phyloP scores from a whole-genome alignment of 768 basidiomycete genomes.

The Sarcodon aspratus region DNA sequence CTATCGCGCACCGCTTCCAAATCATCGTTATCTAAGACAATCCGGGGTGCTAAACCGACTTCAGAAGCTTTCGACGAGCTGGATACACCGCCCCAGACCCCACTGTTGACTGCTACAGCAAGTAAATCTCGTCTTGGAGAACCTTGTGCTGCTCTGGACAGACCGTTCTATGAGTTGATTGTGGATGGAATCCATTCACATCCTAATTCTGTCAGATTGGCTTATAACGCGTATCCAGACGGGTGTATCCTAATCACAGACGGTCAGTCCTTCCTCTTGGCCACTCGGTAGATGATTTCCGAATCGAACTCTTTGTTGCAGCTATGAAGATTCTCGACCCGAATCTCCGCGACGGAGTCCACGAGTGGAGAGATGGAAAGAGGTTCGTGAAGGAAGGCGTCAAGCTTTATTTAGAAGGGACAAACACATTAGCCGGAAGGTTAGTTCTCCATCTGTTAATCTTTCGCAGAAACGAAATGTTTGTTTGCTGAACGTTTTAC shows the following conservation, averaged over 20 bases:
- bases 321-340: constrained; percentile 86
- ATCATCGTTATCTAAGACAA: constrained; percentile 8
- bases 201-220: constrained; percentile 83
- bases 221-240: constrained; percentile 73
- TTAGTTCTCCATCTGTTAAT: constrained; percentile 16
- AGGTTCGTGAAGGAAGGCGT: constrained; percentile 74
- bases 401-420: constrained; percentile 74
- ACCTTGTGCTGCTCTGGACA: constrained; percentile 36
- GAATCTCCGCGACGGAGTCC: constrained; percentile 68
- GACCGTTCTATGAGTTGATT: constrained; percentile 84
- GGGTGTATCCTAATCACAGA: constrained; percentile 88
- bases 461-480: neutral
- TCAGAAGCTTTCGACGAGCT: constrained; percentile 57
- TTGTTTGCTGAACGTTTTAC: neutral
- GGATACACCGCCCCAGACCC: constrained; percentile 44
- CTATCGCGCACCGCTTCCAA: constrained; percentile 8
- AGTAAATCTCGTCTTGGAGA: constrained; percentile 12
- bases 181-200: constrained; percentile 89
- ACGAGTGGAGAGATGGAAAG: constrained; percentile 82
- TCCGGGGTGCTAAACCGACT: constrained; percentile 14
- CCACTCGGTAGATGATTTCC: neutral
- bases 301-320: constrained; percentile 14
- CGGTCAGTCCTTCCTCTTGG: constrained; percentile 33
- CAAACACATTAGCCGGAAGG: constrained; percentile 85
- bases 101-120: constrained; percentile 16